phyloP scores from a whole-genome alignment of 108 stramenopile species.

The Phaeodactylum tricornutum region DNA sequence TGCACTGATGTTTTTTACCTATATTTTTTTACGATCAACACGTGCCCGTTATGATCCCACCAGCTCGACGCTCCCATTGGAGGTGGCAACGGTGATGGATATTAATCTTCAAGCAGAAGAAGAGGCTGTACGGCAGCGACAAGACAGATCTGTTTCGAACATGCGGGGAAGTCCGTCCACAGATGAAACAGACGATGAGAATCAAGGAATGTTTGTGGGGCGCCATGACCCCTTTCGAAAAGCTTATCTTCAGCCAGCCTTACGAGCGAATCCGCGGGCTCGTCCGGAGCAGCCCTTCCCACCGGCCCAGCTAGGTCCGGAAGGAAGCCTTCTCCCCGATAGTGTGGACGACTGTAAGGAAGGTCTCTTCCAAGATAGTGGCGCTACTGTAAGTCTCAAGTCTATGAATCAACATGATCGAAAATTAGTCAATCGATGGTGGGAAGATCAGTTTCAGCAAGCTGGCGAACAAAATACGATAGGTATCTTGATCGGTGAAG shows the following conservation, averaged over 20 bases:
- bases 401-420: slow-evolving; percentile 69
- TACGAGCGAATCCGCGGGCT: slow-evolving; percentile 69
- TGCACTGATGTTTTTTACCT: slow-evolving; percentile 81
- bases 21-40: slow-evolving; percentile 70
- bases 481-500: slow-evolving; percentile 64
- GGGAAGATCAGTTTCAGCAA: slow-evolving; percentile 61
- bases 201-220: slow-evolving; percentile 13
- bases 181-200: background rate
- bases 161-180: background rate
- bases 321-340: slow-evolving; percentile 16
- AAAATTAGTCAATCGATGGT: slow-evolving; percentile 62
- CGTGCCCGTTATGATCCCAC: slow-evolving; percentile 82
- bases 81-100: slow-evolving; percentile 88
- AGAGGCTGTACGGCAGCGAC: slow-evolving; percentile 17
- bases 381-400: slow-evolving; percentile 65
- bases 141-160: slow-evolving; percentile 1
- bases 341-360: background rate
- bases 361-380: slow-evolving; percentile 30
- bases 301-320: slow-evolving; percentile 69
- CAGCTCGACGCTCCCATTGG: slow-evolving; percentile 71
- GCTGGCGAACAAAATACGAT: slow-evolving; percentile 54
- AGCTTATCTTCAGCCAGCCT: slow-evolving; percentile 75
- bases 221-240: slow-evolving; percentile 66
- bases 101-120: slow-evolving; percentile 67
- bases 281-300: slow-evolving; percentile 85